These are phyloP conservation scores for Marsdenia floribunda DNA, from an alignment of 257 asterid genomes.

Conservation along the genomic window DNA sequence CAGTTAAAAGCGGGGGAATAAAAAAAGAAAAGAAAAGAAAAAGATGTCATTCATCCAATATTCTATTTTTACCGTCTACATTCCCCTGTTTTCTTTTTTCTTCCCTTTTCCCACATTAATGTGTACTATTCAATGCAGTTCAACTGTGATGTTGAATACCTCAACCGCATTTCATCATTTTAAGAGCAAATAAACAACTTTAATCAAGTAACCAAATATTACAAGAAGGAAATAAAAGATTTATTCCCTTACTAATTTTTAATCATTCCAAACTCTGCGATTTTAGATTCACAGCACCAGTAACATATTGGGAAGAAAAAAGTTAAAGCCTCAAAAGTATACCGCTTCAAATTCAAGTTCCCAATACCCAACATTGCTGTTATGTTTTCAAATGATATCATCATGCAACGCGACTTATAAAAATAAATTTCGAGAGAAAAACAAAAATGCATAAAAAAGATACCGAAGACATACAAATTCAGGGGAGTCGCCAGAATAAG, in stretches of 20 bases:
- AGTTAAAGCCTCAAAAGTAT: not conserved
- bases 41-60: not conserved
- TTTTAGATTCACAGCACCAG: not conserved
- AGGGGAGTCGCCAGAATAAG: conserved; percentile 72
- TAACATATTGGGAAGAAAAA: not conserved
- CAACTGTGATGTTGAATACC: not conserved
- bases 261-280: not conserved
- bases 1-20: no score
- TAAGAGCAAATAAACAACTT: not conserved
- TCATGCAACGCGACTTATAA: not conserved
- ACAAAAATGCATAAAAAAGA: not conserved
- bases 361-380: not conserved
- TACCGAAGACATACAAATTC: conserved; percentile 38
- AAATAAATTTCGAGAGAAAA: not conserved
- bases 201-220: not conserved
- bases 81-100: not conserved
- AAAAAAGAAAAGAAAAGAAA: not conserved
- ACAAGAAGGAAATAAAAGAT: not conserved
- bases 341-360: not conserved
- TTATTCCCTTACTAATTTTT: not conserved
- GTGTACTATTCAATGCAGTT: not conserved
- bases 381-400: not conserved
- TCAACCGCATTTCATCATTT: not conserved
- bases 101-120: not conserved
- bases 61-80: not conserved